Evolutionary conservation across 2,329 filamentous ascomycete genomes (phyloP), one percentile per base, ranked within the genome.

Genomic region (Davidsoniella neocaledoniae): DNA sequence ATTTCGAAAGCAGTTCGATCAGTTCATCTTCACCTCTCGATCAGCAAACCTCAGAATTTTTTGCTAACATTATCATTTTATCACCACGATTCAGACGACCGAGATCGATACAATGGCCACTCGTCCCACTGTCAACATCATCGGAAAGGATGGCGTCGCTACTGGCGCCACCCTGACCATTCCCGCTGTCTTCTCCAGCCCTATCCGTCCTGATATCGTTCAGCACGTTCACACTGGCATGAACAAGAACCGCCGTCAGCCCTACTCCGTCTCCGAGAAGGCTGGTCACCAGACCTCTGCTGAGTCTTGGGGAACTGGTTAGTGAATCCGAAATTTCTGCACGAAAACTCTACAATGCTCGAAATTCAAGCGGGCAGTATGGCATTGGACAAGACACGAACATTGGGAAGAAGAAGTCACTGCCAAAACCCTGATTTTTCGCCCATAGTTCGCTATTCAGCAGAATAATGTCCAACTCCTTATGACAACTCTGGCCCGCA

Each of bases 161-260:
- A 84, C 81, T 72, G 84, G 84, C 69, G 79, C 83, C 69, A 90
- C 88, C 67, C 80, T 88, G 72, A 79, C 91, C 68, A 81, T 96
- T 64, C 91, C 93, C 67, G 81, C 86, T 72, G 90, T 98, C 75
- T 98, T 98, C 84, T 80, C 79, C 71, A 79, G 85, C 63, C 91
- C 91, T 62, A 96, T 98, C 78, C 90, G 91, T 70, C 85, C 88
- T 65, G 91, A 98, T 74, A 94, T 98, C 69, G 91, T 98, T 68
- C 90, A 96, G 80, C 83, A 88, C 71, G 83, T 96, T 65, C 91
- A 98, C 83, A 94, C 86, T 65, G 91, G 91, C 66, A 93, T 98
- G 78, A 90, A 90, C 69, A 98, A 98, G 86, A 98, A 98, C 83
- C 95, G 94, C 83, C 84, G 91, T 70, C 91, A 98, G 66, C 88